Evolutionary conservation across 176 grass and related monocot species (phyloP), one percentile per base, ranked within the genome.

Genomic region (Eleusine coracana): DNA sequence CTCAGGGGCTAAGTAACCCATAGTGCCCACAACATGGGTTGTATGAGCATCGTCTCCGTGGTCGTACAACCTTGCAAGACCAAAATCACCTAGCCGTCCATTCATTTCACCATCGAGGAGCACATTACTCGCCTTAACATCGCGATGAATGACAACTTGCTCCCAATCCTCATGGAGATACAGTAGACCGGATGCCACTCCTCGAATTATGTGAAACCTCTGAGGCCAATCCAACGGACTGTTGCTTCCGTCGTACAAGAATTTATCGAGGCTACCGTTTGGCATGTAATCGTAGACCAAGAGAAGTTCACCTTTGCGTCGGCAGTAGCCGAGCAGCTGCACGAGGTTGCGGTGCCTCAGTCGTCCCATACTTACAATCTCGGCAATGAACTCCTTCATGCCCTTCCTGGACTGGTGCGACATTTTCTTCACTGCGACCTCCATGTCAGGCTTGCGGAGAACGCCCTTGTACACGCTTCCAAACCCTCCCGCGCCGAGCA

Each of bases 101-200:
- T 86, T 90, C 88, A 90, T 90, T 4, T 86, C 74, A 31, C 14
- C 17, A 3, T 90, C 84, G 5, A 90, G 74, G 2, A 90, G 88
- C 15, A 90, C 73, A 3, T 90, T 90, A 79, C 83, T 86, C 1
- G 88, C 88, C 17, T 90, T 90, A 4, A 86, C 79, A 11, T 90
- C 88, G 28, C 88, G 73, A 41, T 90, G 88, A 10, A 90, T 78
- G 13, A 90, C 83, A 0, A 90, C 84, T 14, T 83, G 88, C 38
- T 90, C 88, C 88, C 84, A 90, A 1, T 90, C 88, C 60, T 90
- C 84, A 0, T 90, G 88, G 27, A 90, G 80, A 5, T 90, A 86
- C 1, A 90, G 6, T 0, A 90, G 25, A 0, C 79, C 88, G 0
- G 74, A 58, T 6, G 79, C 88, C 49, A 90, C 79, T 8, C 83